A percentile compares a stretch with the other conserved stretches of the same genome.
Evolutionary conservation across 805 yeast genomes (phyloP).

Genomic region (Zygosaccharomyces bisporus): DNA sequence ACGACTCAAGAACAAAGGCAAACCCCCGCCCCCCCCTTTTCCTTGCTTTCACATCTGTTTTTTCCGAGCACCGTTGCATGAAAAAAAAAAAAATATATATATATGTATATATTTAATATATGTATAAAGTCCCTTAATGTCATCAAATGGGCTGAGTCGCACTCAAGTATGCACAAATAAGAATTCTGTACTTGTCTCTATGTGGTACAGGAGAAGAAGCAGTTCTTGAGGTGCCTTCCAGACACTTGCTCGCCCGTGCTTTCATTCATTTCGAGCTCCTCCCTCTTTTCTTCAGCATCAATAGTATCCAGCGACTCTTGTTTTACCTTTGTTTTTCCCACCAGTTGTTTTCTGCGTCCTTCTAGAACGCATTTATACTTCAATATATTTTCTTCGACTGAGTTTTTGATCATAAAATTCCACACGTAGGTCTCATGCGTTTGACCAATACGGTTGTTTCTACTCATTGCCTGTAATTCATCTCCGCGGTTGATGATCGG

Average conservation of each 20-base stretch:
- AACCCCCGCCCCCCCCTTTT: no score
- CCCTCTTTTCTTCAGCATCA: constrained; percentile 15
- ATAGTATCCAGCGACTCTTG: constrained; percentile 9
- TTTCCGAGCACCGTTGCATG: no score
- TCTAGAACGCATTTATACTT: constrained; percentile 32
- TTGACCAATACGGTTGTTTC: constrained; percentile 93
- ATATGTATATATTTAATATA: no score
- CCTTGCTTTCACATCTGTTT: no score
- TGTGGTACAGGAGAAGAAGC: constrained; percentile 24
- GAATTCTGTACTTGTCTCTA: no score
- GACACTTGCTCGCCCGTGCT: constrained; percentile 29
- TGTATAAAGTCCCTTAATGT: no score
- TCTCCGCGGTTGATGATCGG: constrained; percentile 85
- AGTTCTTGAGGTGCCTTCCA: constrained; percentile 31
- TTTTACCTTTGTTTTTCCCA: constrained; percentile 1
- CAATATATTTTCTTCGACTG: constrained; percentile 87
- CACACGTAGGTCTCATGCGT: constrained; percentile 76
- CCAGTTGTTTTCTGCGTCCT: constrained; percentile 16
- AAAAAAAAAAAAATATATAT: no score
- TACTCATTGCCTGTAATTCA: constrained; percentile 86
- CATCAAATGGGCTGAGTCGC: no score
- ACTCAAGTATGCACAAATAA: no score
- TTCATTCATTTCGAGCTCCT: constrained; percentile 27
- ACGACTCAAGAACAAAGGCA: no score
- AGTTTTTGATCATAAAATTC: constrained; percentile 79